Evolutionary conservation across 306 rosid species (phyloP).

Genomic region (barrel medic (Medicago truncatula)): MtrunA17r5.0-ANR NC_053044.1:39566001-39566500

Average conservation of each 20-base stretch:
- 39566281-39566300: not conserved
- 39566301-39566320: not conserved
- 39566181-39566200: no score
- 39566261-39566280: not conserved
- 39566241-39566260: no score
- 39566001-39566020: no score
- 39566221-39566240: not conserved
- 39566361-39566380: not conserved
- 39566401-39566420: not conserved
- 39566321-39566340: not conserved
- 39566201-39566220: no score
- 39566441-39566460: not conserved
- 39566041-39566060: not conserved
- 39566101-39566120: not conserved
- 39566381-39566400: no score
- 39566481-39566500: constrained; percentile 1
- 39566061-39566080: not conserved
- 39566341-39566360: not conserved
- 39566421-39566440: not conserved
- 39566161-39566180: no score
- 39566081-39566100: not conserved
- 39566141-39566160: no score
- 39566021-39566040: not conserved
- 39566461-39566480: not conserved
- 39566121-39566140: no score